Base-by-base conservation (phyloP, 78 protist genomes). In the Guillardia theta region DNA sequence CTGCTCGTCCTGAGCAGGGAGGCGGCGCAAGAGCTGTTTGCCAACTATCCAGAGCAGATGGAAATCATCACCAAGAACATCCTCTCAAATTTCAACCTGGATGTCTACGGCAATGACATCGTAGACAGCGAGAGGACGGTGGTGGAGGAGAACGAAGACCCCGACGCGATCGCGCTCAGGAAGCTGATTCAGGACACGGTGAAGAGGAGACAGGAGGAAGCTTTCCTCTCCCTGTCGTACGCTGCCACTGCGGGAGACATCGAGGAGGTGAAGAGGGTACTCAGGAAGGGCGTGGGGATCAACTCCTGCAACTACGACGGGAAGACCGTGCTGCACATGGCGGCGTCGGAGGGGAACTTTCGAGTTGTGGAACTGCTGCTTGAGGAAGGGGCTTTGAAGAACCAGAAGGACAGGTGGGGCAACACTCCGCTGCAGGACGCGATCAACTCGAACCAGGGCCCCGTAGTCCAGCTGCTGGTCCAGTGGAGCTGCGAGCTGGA, bases 341-440 rank as follows among this genome's bases (percentile, higher is more conserved):
- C 90, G 48, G 39, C 44, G 10, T 46, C 48, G 18, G 90, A 78
- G 90, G 90, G 90, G 21, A 78, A 78, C 33, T 18, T 10, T 10
- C 45, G 48, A 10, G 90, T 78, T 18, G 90, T 78, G 43, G 90
- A 78, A 30, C 90, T 78, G 24, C 90, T 78, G 33, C 90, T 78
- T 27, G 50, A 43, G 45, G 44, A 78, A 27, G 48, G 48, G 41
- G 90, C 48, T 18, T 1, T 44, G 18, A 78, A 78, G 48, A 78
- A 78, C 48, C 3, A 6, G 30, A 78, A 78, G 24, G 24, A 78
- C 48, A 37, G 90, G 33, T 78, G 90, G 90, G 90, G 90, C 15
- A 0, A n/a, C 30, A 78, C 90, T 22, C 50, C 90, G 45, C 90
- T 78, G 50, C 90, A 78, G 48, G 90, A 78, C 30, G 90, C 90